Base-by-base conservation (phyloP, 2,329 filamentous ascomycete species). In the Drechslera avenae region DNA sequence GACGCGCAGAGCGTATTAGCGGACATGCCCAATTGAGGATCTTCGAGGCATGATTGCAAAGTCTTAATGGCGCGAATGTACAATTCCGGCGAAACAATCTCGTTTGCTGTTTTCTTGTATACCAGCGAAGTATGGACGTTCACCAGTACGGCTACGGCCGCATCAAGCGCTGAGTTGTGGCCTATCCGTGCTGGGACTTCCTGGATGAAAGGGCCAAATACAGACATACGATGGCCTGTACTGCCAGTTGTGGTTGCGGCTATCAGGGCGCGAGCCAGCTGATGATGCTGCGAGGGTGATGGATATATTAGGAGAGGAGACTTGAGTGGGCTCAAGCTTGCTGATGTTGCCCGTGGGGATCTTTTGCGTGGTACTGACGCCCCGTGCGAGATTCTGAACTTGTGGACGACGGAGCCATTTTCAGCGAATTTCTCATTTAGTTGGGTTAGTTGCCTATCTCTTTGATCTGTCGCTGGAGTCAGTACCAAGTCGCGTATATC, bases 1-100 rank as follows among this genome's bases (percentile, higher is more conserved):
- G 67, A 64, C 36, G 69, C 69, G 46, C 69, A 70, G 5, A 72
- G 64, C 4, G 69, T 72, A 41, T 71, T 69, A 1, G 68, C 57
- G 4, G 68, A 72, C 53, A 67, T 59, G 9, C 66, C 65, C 33
- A 70, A 44, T n/a, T 52, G 42, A 3, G 60, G 59, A 44, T 69
- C 59, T 39, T 69, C 66, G 10, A 72, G 57, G 30, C 61, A 65
- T 26, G 33, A 43, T 33, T 71, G 65, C 12, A 72, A 46, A 7
- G 48, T 62, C 39, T 64, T 68, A 21, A 72, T 67, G 3, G 69
- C 69, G n/a, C 60, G 52, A 2, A 71, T 49, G 39, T 70, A 72
- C 12, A 69, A 39, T 19, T 60, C 56, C 5, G 64, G 66, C 21
- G 60, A 66, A 6, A 64, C 60, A 14, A 69, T 62, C 31, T 67